Conservation (phyloP, 257 asterid species). For the Gentiana straminea region DNA sequence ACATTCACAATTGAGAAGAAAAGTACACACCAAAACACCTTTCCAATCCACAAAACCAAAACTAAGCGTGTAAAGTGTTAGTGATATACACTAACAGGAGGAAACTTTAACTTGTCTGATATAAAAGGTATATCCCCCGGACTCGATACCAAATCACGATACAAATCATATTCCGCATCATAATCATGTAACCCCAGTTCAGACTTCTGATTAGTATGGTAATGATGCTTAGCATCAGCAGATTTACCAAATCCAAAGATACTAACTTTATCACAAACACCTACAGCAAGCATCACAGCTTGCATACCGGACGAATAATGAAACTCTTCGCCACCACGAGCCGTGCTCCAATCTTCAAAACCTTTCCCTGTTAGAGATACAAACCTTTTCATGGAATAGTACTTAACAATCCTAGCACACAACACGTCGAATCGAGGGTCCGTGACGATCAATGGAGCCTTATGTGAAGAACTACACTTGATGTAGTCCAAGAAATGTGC, state of each 20-base stretch:
- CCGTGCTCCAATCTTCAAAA: constrained; percentile 50
- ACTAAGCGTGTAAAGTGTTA: constrained; percentile 12
- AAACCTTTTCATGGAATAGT: constrained; percentile 63
- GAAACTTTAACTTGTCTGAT: constrained; percentile 57
- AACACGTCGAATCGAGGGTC: constrained; percentile 64
- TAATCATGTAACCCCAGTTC: constrained; percentile 88
- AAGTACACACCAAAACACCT: too few species aligned
- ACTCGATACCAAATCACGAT: constrained; percentile 44
- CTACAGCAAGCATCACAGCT: constrained; percentile 80
- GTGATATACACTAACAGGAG: constrained; percentile 53
- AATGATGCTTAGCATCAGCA: constrained; percentile 60
- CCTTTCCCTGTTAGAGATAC: constrained; percentile 38
- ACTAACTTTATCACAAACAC: constrained; percentile 76
- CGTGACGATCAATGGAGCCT: constrained; percentile 55
- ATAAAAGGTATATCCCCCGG: constrained; percentile 61
- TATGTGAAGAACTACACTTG: constrained; percentile 68
- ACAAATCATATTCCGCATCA: constrained; percentile 85
- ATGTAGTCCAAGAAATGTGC: constrained; percentile 76
- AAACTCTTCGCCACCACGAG: constrained; percentile 61
- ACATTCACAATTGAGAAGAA: too few species aligned
- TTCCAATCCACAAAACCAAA: too few species aligned
- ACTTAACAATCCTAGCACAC: constrained; percentile 73
- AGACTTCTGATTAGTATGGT: constrained; percentile 75
- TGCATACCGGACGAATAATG: constrained; percentile 98
- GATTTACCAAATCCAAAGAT: constrained; percentile 87